Conservation (phyloP, 1,284 basidiomycete species). For the Phellopilus nigrolimitatus region DNA sequence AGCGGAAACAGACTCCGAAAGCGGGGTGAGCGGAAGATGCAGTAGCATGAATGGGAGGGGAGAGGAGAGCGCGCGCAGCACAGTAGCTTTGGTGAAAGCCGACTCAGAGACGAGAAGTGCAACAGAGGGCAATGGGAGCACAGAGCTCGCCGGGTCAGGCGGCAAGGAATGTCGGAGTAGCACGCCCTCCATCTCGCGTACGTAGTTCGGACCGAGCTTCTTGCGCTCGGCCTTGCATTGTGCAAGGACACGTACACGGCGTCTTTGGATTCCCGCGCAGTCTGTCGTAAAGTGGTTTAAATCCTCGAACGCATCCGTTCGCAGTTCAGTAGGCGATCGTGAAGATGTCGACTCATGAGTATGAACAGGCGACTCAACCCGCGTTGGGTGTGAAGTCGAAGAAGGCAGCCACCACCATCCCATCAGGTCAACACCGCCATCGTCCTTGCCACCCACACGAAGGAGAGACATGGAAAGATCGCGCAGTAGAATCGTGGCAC, state of each 20-base stretch:
- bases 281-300: background rate
- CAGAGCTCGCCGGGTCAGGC: constrained; percentile 16
- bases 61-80: constrained; percentile 66
- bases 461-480: constrained; percentile 74
- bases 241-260: constrained; percentile 68
- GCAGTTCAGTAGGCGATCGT: no score
- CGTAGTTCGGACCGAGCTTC: constrained; percentile 70
- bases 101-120: constrained; percentile 76
- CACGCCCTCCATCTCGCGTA: constrained; percentile 88
- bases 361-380: background rate
- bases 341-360: no score
- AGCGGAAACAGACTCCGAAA: background rate
- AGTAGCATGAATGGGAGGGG: constrained; percentile 72
- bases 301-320: background rate
- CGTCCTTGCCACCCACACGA: constrained; percentile 74
- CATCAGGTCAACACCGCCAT: constrained; percentile 84
- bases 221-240: constrained; percentile 91
- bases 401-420: constrained; percentile 89
- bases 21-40: constrained; percentile 50
- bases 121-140: constrained; percentile 39
- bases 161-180: constrained; percentile 40
- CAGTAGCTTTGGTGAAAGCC: constrained; percentile 63
- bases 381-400: constrained; percentile 2
- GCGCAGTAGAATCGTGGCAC: constrained; percentile 58
- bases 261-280: constrained; percentile 20